Percentiles rank a stretch among this genome's conserved stretches.
Conservation (phyloP, 2,329 filamentous ascomycete species). For the Sordariomycetes sp. region DNA sequence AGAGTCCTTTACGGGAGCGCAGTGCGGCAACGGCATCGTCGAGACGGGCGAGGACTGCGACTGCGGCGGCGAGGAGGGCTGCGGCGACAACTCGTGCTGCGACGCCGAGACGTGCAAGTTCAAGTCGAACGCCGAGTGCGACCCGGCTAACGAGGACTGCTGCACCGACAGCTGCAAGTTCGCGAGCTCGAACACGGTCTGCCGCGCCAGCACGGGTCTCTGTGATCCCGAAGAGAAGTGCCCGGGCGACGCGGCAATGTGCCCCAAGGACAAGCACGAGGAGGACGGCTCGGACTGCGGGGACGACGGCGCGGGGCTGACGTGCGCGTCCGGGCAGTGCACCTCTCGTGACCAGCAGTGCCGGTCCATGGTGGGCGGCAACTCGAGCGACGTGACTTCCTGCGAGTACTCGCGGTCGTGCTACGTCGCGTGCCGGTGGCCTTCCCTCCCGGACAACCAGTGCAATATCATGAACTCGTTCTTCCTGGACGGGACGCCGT, state of each 20-base stretch:
- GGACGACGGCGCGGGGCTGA: slow-evolving; percentile 42
- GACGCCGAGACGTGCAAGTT: slow-evolving; percentile 80
- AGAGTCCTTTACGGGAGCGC: slow-evolving; percentile 64
- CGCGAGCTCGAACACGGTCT: slow-evolving; percentile 55
- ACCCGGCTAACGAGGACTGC: slow-evolving; percentile 71
- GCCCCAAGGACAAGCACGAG: slow-evolving; percentile 58
- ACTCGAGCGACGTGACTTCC: slow-evolving; percentile 64
- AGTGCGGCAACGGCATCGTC: slow-evolving; percentile 95
- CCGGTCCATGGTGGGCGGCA: slow-evolving; percentile 54
- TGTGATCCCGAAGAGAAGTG: slow-evolving; percentile 85
- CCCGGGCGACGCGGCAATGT: slow-evolving; percentile 56
- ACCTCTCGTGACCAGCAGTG: slow-evolving; percentile 88
- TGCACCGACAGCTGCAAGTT: slow-evolving; percentile 57
- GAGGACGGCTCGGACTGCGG: slow-evolving; percentile 64
- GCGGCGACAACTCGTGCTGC: slow-evolving; percentile 69
- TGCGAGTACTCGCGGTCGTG: slow-evolving; percentile 53
- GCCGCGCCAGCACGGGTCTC: slow-evolving; percentile 61
- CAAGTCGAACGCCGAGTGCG: slow-evolving; percentile 61
- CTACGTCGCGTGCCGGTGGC: slow-evolving; percentile 60
- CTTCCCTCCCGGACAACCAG: slow-evolving; percentile 47
- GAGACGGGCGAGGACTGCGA: slow-evolving; percentile 92
- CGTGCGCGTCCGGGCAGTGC: slow-evolving; percentile 86
- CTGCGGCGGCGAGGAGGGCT: slow-evolving; percentile 66
- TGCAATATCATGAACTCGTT: slow-evolving; percentile 77
- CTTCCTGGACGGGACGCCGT: slow-evolving; percentile 84